Percentiles rank a stretch among this genome's conserved stretches.
These are phyloP conservation scores for Ophiostoma ips DNA, from an alignment of 2,329 filamentous ascomycete genomes.

Conservation along the genomic window DNA sequence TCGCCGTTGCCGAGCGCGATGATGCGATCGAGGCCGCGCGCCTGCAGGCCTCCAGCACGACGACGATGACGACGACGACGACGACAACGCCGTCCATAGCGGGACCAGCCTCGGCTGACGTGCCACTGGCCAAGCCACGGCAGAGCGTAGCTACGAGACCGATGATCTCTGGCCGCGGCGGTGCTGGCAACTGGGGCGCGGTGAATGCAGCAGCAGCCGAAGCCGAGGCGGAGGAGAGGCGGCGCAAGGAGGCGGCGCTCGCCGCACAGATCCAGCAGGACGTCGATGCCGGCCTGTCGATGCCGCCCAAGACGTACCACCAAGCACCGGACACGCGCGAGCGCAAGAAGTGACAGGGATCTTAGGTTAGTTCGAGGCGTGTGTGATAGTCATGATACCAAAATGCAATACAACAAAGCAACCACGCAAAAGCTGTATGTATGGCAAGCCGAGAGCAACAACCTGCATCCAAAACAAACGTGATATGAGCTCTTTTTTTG, in stretches of 20 bases:
- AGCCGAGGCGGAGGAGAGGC: constrained; percentile 19
- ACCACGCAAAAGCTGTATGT: too few species aligned
- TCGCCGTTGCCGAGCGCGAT: constrained; percentile 21
- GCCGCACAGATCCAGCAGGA: constrained; percentile 29
- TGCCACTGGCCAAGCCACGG: constrained; percentile 4
- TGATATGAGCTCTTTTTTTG: not conserved
- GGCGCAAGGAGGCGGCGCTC: constrained; percentile 24
- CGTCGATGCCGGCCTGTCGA: constrained; percentile 33
- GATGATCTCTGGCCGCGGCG: constrained; percentile 34
- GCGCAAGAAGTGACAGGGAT: constrained; percentile 9
- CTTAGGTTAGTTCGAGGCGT: too few species aligned
- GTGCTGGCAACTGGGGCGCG: constrained; percentile 40
- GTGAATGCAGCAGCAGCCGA: constrained; percentile 16
- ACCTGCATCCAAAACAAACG: too few species aligned
- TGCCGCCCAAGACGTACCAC: constrained; percentile 32
- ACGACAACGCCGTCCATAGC: not conserved
- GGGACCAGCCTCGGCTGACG: constrained; percentile 18
- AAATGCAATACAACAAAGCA: too few species aligned
- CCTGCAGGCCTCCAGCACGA: constrained; percentile 4
- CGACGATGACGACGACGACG: too few species aligned
- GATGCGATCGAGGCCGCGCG: constrained; percentile 22
- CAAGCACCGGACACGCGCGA: constrained; percentile 3
- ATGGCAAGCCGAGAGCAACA: too few species aligned
- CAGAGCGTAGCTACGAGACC: constrained; percentile 7
- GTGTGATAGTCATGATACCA: not conserved